phyloP scores from a whole-genome alignment of 179 eudicot genomes.

The Silene noctiflora region DNA sequence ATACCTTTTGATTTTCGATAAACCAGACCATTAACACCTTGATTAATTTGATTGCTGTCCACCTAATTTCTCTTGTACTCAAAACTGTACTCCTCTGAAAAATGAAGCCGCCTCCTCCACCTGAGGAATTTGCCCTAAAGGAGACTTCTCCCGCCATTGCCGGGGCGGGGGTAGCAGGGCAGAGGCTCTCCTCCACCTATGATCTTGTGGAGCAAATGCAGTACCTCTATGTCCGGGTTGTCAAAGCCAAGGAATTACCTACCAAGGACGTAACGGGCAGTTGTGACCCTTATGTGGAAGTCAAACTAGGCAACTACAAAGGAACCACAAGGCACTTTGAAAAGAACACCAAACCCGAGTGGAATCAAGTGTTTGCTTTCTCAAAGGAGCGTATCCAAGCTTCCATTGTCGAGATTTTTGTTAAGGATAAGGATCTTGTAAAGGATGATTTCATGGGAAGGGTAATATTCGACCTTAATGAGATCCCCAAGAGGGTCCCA shows the following conservation, averaged over 20 bases:
- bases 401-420: slow-evolving; percentile 43
- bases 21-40: too few relatives aligned
- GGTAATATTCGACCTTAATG: slow-evolving; percentile 35
- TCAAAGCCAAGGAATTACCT: slow-evolving; percentile 84
- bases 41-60: too few relatives aligned
- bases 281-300: slow-evolving; percentile 76
- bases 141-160: slow-evolving; percentile 71
- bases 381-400: slow-evolving; percentile 66
- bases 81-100: too few relatives aligned
- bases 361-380: slow-evolving; percentile 75
- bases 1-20: too few relatives aligned
- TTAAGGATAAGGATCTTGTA: slow-evolving; percentile 74
- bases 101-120: slow-evolving; percentile 34
- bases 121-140: slow-evolving; percentile 58
- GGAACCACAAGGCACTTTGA: slow-evolving; percentile 70
- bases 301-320: slow-evolving; percentile 68
- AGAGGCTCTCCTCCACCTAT: slow-evolving; percentile 57
- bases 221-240: slow-evolving; percentile 77
- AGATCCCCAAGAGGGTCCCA: slow-evolving; percentile 41
- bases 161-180: slow-evolving; percentile 49
- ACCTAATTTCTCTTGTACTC: too few relatives aligned
- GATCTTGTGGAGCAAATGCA: slow-evolving; percentile 95
- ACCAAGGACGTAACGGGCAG: slow-evolving; percentile 61
- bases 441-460: slow-evolving; percentile 43
- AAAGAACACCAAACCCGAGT: slow-evolving; percentile 63